Evolutionary conservation across 2,329 filamentous ascomycete species (phyloP).

Genomic region (Fusarium mexicanum): DNA sequence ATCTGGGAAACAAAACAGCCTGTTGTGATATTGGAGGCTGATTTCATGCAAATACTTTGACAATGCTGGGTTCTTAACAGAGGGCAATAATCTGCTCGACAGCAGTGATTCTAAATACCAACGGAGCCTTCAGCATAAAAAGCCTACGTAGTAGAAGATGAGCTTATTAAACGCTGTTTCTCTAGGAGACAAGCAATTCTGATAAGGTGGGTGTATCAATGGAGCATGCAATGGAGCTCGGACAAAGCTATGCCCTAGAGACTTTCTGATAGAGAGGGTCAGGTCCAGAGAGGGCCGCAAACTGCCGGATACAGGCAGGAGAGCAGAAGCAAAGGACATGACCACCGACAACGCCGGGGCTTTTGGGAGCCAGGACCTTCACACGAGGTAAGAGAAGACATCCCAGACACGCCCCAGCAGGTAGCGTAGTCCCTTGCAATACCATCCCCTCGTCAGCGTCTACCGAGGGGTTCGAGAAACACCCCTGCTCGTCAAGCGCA

Average conservation of each 20-base stretch:
- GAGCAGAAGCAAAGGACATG: slow-evolving; percentile 32
- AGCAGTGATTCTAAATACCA: slow-evolving; percentile 6
- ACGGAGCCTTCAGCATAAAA: slow-evolving; percentile 13
- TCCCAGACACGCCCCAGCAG: slow-evolving; percentile 43
- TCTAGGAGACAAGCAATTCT: slow-evolving; percentile 30
- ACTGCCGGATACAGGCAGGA: slow-evolving; percentile 42
- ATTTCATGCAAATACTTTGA: slow-evolving; percentile 36
- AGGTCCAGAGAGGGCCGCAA: slow-evolving; percentile 38
- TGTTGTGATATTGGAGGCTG: slow-evolving; percentile 37
- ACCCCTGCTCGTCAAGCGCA: slow-evolving; percentile 36
- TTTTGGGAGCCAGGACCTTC: slow-evolving; percentile 34
- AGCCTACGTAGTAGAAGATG: slow-evolving; percentile 26
- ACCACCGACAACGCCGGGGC: slow-evolving; percentile 29
- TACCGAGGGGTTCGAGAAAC: slow-evolving; percentile 47
- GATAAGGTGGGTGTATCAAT: slow-evolving; percentile 39
- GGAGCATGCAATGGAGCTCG: slow-evolving; percentile 37
- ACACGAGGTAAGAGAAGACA: slow-evolving; percentile 40
- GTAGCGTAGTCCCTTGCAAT: slow-evolving; percentile 37
- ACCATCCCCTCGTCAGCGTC: slow-evolving; percentile 45
- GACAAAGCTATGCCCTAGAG: slow-evolving; percentile 43
- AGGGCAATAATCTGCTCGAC: slow-evolving; percentile 30
- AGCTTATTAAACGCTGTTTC: slow-evolving; percentile 34
- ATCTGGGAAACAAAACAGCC: slow-evolving; percentile 42
- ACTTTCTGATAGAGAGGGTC: slow-evolving; percentile 36
- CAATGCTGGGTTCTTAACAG: slow-evolving; percentile 36